Evolutionary conservation across 306 rosid species (phyloP).

Genomic region (Dicorynia guianensis): DNA sequence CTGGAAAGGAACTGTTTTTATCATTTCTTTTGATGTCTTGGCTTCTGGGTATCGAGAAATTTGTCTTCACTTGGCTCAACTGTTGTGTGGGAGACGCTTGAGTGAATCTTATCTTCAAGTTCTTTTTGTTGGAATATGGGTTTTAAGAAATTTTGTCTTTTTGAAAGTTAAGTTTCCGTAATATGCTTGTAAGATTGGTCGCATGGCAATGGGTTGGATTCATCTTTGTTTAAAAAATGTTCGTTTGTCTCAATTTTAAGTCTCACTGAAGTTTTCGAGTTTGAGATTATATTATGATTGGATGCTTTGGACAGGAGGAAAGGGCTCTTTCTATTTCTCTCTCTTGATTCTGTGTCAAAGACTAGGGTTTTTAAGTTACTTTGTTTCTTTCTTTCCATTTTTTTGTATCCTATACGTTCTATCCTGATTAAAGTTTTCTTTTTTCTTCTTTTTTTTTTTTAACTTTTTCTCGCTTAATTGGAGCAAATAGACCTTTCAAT

Average conservation of each 20-base stretch:
- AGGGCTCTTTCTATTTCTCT: background rate
- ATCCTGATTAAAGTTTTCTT: background rate
- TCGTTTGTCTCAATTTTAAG: background rate
- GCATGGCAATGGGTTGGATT: background rate
- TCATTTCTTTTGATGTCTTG: background rate
- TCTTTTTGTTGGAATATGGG: background rate
- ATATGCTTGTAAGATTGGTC: background rate
- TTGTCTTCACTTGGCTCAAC: background rate
- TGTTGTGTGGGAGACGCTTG: background rate
- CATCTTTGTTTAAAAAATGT: background rate
- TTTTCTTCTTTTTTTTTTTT: background rate
- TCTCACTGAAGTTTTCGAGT: background rate
- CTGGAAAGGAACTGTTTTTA: background rate
- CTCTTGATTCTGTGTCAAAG: background rate
- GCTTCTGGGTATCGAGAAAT: background rate
- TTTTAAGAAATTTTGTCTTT: background rate
- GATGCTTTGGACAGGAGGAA: background rate
- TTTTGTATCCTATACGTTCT: background rate
- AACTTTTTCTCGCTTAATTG: background rate
- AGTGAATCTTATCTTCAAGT: background rate
- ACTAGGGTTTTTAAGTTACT: background rate
- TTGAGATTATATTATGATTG: background rate
- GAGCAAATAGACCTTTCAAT: background rate
- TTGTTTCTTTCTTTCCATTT: background rate
- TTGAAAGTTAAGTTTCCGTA: background rate